Percentiles rank a stretch among this genome's conserved stretches.
Evolutionary conservation across 148 eudicot species (phyloP).

Genomic region (Chenopodium formosanum): DNA sequence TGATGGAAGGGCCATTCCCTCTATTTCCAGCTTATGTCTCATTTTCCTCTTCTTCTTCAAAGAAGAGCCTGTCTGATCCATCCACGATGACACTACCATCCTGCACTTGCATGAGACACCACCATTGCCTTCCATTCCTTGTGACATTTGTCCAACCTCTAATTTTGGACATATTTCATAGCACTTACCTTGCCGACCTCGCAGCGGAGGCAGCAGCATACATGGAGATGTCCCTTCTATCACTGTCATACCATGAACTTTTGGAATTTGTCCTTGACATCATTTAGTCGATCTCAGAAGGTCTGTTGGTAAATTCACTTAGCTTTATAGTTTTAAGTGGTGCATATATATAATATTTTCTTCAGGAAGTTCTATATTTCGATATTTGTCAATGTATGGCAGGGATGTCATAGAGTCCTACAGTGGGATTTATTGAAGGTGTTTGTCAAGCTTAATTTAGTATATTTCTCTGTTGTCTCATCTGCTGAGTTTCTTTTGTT

Average conservation of each 20-base stretch:
- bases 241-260: constrained; percentile 61
- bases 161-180: constrained; percentile 50
- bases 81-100: constrained; percentile 42
- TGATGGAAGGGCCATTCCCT: constrained; percentile 55
- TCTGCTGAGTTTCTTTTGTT: constrained; percentile 13
- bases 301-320: constrained; percentile 68
- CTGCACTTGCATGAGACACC: constrained; percentile 52
- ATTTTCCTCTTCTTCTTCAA: constrained; percentile 56
- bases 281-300: constrained; percentile 60
- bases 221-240: constrained; percentile 54
- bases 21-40: constrained; percentile 48
- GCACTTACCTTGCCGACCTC: constrained; percentile 44
- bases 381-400: constrained; percentile 11
- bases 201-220: constrained; percentile 53
- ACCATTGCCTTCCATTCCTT: constrained; percentile 56
- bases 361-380: constrained; percentile 9
- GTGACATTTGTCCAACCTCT: constrained; percentile 57
- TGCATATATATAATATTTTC: background rate
- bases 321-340: constrained; percentile 33
- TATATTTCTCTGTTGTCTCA: background rate
- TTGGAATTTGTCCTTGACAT: constrained; percentile 78
- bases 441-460: constrained; percentile 11
- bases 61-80: constrained; percentile 61
- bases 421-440: constrained; percentile 18
- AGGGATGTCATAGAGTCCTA: constrained; percentile 10